Conservation (phyloP, 75 land plant genomes). For the Larix kaempferi region DNA sequence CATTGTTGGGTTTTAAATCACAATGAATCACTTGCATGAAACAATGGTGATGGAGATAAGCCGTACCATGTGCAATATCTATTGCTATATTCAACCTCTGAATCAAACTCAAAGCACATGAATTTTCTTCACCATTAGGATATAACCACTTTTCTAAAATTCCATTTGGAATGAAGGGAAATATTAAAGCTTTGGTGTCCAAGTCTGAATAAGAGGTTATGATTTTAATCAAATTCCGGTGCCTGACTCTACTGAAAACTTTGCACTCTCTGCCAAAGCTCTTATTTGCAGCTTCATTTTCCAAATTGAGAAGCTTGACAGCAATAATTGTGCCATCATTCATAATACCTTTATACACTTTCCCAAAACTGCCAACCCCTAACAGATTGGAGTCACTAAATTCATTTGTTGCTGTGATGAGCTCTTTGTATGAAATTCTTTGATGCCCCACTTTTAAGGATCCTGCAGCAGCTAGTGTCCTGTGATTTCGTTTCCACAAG, state of each 20-base stretch:
- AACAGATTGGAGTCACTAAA: neutral
- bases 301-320: neutral
- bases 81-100: neutral
- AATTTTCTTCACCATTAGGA: neutral
- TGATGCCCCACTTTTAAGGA: neutral
- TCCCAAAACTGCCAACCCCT: slow-evolving; percentile 1
- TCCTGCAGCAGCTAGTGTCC: neutral
- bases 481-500: neutral
- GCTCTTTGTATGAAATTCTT: neutral
- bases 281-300: neutral
- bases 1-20: slow-evolving; percentile 1
- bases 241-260: neutral
- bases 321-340: neutral
- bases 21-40: slow-evolving; percentile 10
- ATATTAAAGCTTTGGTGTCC: neutral
- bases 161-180: neutral
- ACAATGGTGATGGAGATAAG: neutral
- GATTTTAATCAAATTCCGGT: neutral
- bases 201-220: neutral
- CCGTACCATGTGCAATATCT: slow-evolving; percentile 1
- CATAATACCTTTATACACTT: neutral
- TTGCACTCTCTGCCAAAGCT: neutral
- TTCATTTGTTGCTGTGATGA: neutral
- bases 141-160: neutral
- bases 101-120: neutral